Conservation (phyloP, 2,329 filamentous ascomycete species). For the Colletotrichum cuscutae region DNA sequence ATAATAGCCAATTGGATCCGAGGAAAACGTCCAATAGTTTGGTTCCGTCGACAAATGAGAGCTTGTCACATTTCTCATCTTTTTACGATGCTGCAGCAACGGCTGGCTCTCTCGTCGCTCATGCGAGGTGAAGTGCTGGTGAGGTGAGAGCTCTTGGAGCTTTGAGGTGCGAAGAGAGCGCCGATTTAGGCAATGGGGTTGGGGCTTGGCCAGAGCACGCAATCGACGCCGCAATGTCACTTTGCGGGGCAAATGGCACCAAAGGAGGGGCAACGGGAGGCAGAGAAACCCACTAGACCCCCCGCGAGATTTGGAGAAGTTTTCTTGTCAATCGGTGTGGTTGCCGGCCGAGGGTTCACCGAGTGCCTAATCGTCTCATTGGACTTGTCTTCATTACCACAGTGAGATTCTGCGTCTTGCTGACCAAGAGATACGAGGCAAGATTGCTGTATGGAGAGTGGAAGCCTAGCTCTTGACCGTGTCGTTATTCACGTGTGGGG, state of each 20-base stretch:
- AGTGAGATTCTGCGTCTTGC: background rate
- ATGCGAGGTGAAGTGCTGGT: background rate
- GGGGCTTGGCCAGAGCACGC: conserved; percentile 46
- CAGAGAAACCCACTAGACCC: background rate
- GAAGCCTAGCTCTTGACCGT: too few species aligned
- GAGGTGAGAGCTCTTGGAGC: background rate
- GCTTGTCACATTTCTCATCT: background rate
- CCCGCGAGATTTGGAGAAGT: background rate
- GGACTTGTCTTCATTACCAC: background rate
- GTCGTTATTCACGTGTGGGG: background rate
- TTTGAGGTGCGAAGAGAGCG: background rate
- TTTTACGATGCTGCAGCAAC: background rate
- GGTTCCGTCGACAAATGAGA: background rate
- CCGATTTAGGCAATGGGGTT: conserved; percentile 41
- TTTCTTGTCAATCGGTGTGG: background rate
- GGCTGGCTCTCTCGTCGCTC: background rate
- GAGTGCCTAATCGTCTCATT: background rate
- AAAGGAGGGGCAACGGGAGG: background rate
- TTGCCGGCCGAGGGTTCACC: background rate
- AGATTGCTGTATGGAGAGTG: background rate
- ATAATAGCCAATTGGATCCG: background rate
- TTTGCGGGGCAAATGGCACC: conserved; percentile 28
- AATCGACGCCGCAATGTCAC: conserved; percentile 42
- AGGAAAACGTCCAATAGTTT: background rate
- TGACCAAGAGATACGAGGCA: background rate